Evolutionary conservation across 331 rosid species (phyloP), one percentile per base, ranked within the genome.

Genomic region (Ulmus americana): DNA sequence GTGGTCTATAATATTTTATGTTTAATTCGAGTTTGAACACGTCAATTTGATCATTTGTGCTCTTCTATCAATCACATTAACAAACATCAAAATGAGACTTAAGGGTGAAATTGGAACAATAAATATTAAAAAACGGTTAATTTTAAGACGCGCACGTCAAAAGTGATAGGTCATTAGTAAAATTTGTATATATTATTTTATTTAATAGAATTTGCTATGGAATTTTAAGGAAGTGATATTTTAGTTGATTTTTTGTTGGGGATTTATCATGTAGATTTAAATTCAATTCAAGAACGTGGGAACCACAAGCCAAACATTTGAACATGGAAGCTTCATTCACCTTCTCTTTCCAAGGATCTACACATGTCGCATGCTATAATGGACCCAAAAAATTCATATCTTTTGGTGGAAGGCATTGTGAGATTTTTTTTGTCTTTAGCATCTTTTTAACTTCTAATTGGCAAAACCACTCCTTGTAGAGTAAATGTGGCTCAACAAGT

Each of bases 291-390:
- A 15, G 28, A 44, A 60, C 10, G 39, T 60, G 51, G 65, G 65
- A 60, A 43, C 65, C 65, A 43, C 65, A 61, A 43, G 65, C 35
- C 2, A 15, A 16, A 59, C 46, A 47, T 12, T 64, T 51, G 58
- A 64, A 49, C 35, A 1, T 38, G 45, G 69, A 64, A 64, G 50
- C 39, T 49, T 64, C 69, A 6, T 39, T 39, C 47, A 48, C 16
- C 39, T 64, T 49, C 69, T 18, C 28, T 39, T 49, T 50, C 68
- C 55, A 50, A 13, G 58, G 38, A 51, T 16, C 65, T 44, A 10
- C 59, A 49, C 59, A 49, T 64, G 69, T 64, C 39, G 44, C 61
- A 56, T 61, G 52, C 8, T 43, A 39, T 61, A 51, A 56, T 55
- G 55, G 42, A 63, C 22, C n/a, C 9, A 20, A 53, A 28, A 28